phyloP scores from a whole-genome alignment of 352 stramenopile species.

The Phytophthora rubi region DNA sequence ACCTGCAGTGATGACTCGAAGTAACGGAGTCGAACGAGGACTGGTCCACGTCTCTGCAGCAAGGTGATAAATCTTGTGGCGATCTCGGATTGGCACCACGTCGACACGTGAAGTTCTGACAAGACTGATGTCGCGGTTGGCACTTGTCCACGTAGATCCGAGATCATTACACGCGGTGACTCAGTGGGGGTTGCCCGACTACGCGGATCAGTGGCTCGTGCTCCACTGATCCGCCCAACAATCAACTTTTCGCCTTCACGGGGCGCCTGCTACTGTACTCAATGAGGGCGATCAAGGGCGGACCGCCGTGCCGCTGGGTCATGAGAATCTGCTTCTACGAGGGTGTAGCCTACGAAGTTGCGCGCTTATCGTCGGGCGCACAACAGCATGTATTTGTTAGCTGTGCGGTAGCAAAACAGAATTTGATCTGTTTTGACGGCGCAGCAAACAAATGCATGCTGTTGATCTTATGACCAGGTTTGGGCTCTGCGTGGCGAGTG shows the following conservation, averaged over 20 bases:
- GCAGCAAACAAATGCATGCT: conserved; percentile 88
- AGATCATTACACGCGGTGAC: not conserved
- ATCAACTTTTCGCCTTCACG: conserved; percentile 79
- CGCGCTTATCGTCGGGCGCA: conserved; percentile 91
- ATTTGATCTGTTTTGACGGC: conserved; percentile 28
- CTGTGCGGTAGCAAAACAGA: no score
- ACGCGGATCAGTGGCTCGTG: conserved; percentile 37
- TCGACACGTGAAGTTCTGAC: no score
- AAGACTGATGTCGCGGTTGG: no score
- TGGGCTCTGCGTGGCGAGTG: conserved; percentile 55
- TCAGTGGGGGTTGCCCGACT: conserved; percentile 18
- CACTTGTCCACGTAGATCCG: not conserved
- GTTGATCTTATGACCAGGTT: conserved; percentile 79
- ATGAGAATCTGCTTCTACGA: conserved; percentile 92
- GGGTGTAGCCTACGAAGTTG: conserved; percentile 95
- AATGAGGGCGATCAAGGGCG: conserved; percentile 23
- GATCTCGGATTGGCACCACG: no score
- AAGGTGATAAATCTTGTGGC: no score
- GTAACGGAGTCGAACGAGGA: no score
- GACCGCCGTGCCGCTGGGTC: conserved; percentile 43
- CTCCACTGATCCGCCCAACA: conserved; percentile 71
- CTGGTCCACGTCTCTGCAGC: no score
- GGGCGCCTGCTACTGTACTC: conserved; percentile 49
- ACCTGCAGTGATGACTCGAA: no score
- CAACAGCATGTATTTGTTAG: conserved; percentile 24